Evolutionary conservation across 1,139 yeast species (phyloP), one percentile per base, ranked within the genome.

Genomic region (Insectozyma bohioensis): DNA sequence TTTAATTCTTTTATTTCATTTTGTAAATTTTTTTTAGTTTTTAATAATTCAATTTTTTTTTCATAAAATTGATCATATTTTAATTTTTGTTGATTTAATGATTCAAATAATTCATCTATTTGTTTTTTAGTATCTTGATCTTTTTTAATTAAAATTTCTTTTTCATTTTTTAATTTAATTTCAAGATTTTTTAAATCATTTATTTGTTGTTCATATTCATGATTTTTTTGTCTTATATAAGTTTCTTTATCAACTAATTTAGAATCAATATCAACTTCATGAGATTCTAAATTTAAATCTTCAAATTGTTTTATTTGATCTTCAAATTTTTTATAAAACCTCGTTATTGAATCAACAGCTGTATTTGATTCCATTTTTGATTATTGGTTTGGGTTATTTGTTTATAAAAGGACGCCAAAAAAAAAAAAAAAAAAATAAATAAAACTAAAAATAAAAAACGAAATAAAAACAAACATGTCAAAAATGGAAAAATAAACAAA

Each of bases 11-110:
- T 47, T 2, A 69, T 58, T 23, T 61, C 58, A 1, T 36, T 33
- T 15, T 51, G 56, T 12, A 69, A 41, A 12, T 51, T 51, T 1
- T 33, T 33, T 22, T 60, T 61, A n/a, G 45, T 51, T 4, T 36
- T 36, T 3, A 39, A 32, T 24, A 63, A 46, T 12, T 44, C 43
- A 6, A 44, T 37, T 24, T 60, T 57, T 31, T 59, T 60, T 6
- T 37, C 26, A 6, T 43, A 35, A 28, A 64, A 49, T 11, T 57
- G 59, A 22, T 57, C 56, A 3, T 63, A 61, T 36, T 55, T 56
- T 12, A 46, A 40, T 32, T 49, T 56, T 33, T 56, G 56, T 42
- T 49, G 46, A 28, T 53, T 54, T 13, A 56, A 39, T 5, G 31
- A 21, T 9, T 18, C 13, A 26, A 36, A 11, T 14, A 31, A 24